phyloP scores from a whole-genome alignment of 2,329 filamentous ascomycete species.

The Pyrenochaeta sp. region DNA sequence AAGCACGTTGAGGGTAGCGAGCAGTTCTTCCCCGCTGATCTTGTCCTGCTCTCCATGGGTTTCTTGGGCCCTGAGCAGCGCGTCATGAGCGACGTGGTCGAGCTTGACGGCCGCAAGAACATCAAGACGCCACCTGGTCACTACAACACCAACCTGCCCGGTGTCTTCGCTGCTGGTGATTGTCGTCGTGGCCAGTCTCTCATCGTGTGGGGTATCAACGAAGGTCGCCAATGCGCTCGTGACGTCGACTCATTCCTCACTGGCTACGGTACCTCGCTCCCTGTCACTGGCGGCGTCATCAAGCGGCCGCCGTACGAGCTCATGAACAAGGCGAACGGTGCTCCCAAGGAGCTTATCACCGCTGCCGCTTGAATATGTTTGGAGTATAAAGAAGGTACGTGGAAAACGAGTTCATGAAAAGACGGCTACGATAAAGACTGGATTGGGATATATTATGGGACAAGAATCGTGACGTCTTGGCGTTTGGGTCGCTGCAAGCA shows the following conservation, averaged over 20 bases:
- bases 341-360: conserved; percentile 49
- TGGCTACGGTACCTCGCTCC: conserved; percentile 76
- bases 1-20: conserved; percentile 94
- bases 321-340: conserved; percentile 55
- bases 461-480: conserved; percentile 17
- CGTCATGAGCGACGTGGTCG: conserved; percentile 84
- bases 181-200: conserved; percentile 93
- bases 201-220: conserved; percentile 99
- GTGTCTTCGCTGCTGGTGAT: conserved; percentile 93
- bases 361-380: conserved; percentile 40
- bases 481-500: conserved; percentile 21
- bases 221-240: conserved; percentile 89
- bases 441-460: conserved; percentile 8
- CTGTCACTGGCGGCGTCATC: conserved; percentile 91
- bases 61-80: conserved; percentile 94
- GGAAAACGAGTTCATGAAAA: conserved; percentile 11
- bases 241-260: conserved; percentile 91
- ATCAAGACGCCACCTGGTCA: conserved; percentile 90
- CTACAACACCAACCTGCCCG: conserved; percentile 86
- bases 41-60: conserved; percentile 95
- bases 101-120: conserved; percentile 93
- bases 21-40: conserved; percentile 95
- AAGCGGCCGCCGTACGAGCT: conserved; percentile 81
- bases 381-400: conserved; percentile 10
- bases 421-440: conserved; percentile 2